Conservation (phyloP, 306 rosid genomes). For the Prosopis cineraria region DNA sequence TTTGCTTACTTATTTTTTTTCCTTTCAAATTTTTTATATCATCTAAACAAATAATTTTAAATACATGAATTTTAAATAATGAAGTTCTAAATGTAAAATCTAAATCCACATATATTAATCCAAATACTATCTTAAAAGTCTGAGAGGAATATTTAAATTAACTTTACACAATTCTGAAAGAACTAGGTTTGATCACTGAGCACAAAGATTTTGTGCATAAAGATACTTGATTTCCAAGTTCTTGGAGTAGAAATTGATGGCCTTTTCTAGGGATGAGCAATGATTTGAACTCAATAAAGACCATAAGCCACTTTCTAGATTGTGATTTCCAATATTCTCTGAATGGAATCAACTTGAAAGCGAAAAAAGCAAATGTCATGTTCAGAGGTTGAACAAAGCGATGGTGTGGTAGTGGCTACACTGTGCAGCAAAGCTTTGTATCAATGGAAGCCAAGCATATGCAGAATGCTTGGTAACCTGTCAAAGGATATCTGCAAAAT, state of each 20-base stretch:
- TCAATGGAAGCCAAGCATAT: constrained; percentile 86
- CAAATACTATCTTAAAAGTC: no score
- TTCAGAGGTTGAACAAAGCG: constrained; percentile 56
- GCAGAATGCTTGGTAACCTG: constrained; percentile 97
- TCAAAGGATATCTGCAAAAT: constrained; percentile 78
- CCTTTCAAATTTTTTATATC: no score
- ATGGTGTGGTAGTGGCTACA: constrained; percentile 33
- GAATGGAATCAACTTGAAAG: background rate
- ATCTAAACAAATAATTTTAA: no score
- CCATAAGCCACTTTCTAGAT: constrained; percentile 1
- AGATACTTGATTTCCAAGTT: background rate
- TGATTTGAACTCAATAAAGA: background rate
- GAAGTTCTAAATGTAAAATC: no score
- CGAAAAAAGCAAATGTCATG: background rate
- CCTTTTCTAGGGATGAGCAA: background rate
- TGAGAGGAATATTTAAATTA: background rate
- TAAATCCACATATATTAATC: no score
- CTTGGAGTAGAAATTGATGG: background rate
- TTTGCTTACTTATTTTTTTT: no score
- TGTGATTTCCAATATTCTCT: constrained; percentile 2
- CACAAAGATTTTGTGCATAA: background rate
- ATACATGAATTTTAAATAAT: no score
- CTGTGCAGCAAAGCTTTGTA: constrained; percentile 79
- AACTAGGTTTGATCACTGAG: background rate
- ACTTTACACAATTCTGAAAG: background rate